Evolutionary conservation across 176 grass and related monocot genomes (phyloP).

Genomic region (Carex cristatella): DNA sequence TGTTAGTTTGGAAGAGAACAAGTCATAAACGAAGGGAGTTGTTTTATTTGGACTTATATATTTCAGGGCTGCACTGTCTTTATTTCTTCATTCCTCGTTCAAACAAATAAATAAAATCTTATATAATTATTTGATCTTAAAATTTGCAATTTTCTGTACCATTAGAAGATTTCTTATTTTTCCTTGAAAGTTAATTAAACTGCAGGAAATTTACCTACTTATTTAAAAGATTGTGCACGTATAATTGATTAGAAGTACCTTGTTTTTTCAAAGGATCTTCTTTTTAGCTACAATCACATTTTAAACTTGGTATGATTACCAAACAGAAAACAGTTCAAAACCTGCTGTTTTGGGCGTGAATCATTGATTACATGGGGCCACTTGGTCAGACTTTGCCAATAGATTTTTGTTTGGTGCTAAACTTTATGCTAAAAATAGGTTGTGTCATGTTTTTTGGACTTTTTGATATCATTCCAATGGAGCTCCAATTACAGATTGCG

Average conservation of each 20-base stretch:
- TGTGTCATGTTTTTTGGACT: not conserved
- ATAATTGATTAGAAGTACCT: not conserved
- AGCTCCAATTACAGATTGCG: not conserved
- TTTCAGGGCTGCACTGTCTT: not conserved
- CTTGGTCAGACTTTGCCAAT: not conserved
- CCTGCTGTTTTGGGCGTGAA: not conserved
- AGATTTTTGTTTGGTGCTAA: not conserved
- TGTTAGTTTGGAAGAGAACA: not conserved
- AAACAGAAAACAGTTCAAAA: not conserved
- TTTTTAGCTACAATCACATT: not conserved
- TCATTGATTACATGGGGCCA: not conserved
- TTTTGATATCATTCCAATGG: not conserved
- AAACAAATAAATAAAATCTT: too few relatives aligned
- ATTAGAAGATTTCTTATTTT: not conserved
- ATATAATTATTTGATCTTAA: not conserved
- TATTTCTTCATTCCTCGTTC: not conserved
- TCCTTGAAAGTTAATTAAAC: not conserved
- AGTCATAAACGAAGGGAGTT: not conserved
- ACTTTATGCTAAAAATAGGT: conserved; percentile 6
- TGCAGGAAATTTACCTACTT: not conserved
- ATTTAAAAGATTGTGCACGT: not conserved
- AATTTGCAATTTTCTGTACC: not conserved
- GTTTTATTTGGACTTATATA: not conserved
- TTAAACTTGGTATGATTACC: not conserved
- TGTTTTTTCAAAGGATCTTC: not conserved